Evolutionary conservation across 1,139 yeast species (phyloP).

Genomic region (Meyerozyma athensensis): DNA sequence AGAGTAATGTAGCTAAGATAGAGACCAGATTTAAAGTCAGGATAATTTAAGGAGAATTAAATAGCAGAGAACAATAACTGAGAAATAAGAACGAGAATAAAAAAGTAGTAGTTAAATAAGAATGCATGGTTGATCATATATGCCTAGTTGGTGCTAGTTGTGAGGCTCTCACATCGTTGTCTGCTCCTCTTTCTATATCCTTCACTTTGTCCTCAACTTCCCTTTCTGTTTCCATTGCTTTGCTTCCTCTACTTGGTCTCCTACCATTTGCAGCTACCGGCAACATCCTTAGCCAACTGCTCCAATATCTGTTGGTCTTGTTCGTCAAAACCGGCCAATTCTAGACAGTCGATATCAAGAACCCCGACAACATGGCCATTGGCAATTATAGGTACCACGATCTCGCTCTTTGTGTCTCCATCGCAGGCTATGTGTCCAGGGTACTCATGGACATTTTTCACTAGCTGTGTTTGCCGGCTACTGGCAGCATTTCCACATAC

Average conservation of each 20-base stretch:
- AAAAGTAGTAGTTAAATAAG: too few species aligned
- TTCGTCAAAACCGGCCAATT: conserved; percentile 58
- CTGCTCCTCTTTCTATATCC: not conserved
- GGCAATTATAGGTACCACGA: conserved; percentile 74
- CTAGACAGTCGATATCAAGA: conserved; percentile 79
- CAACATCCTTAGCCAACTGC: conserved; percentile 48
- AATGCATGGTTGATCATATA: too few species aligned
- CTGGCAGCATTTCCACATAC: conserved; percentile 88
- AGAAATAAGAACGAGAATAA: too few species aligned
- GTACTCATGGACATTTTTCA: conserved; percentile 66
- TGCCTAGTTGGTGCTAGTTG: too few species aligned
- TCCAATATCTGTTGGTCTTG: conserved; percentile 59
- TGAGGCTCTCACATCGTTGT: too few species aligned
- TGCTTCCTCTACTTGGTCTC: not conserved
- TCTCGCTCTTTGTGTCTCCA: conserved; percentile 89
- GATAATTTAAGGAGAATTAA: too few species aligned
- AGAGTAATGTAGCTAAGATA: too few species aligned
- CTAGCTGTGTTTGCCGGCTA: conserved; percentile 58
- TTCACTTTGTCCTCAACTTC: not conserved
- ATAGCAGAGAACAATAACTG: too few species aligned
- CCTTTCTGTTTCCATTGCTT: not conserved
- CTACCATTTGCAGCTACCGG: conserved; percentile 42
- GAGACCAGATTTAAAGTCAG: too few species aligned
- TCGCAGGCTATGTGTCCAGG: conserved; percentile 98
- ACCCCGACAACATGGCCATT: conserved; percentile 59